These are phyloP conservation scores for Athelia sp. DNA, from an alignment of 1,284 basidiomycete genomes.

Conservation along the genomic window DNA sequence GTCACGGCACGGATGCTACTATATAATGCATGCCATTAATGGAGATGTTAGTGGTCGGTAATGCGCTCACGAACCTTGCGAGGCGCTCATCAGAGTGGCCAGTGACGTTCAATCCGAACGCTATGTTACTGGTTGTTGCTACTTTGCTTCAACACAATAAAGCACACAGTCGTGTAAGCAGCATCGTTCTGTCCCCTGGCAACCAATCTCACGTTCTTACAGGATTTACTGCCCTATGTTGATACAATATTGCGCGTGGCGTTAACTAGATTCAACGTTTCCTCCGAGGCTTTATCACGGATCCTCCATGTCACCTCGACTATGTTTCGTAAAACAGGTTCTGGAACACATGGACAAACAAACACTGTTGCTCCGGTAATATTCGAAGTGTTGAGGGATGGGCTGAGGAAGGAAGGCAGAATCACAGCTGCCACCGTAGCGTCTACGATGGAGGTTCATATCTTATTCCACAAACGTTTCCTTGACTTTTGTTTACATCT, in stretches of 20 bases:
- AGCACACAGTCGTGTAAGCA: slow-evolving; percentile 46
- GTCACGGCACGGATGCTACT: slow-evolving; percentile 14
- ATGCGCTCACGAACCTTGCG: slow-evolving; percentile 45
- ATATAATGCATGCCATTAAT: slow-evolving; percentile 6
- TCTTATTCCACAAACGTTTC: not conserved
- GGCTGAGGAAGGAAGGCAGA: slow-evolving; percentile 47
- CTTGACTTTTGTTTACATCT: not conserved
- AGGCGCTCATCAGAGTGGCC: slow-evolving; percentile 50
- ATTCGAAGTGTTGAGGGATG: slow-evolving; percentile 52
- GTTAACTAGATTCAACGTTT: slow-evolving; percentile 46
- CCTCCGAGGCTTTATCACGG: slow-evolving; percentile 36
- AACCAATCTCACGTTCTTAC: slow-evolving; percentile 2
- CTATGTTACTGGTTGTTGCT: slow-evolving; percentile 46
- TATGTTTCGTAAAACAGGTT: slow-evolving; percentile 30
- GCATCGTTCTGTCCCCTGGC: slow-evolving; percentile 4
- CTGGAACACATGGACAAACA: slow-evolving; percentile 20
- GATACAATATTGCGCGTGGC: slow-evolving; percentile 53
- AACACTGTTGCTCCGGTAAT: slow-evolving; percentile 43
- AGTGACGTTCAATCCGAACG: slow-evolving; percentile 46
- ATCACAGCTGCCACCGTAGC: slow-evolving; percentile 43
- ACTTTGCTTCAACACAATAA: slow-evolving; percentile 57
- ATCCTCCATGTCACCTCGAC: slow-evolving; percentile 46
- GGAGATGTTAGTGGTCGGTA: slow-evolving; percentile 42
- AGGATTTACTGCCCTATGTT: slow-evolving; percentile 57
- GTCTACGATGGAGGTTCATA: slow-evolving; percentile 45